Conservation (phyloP, 2,329 filamentous ascomycete genomes). For the Aspergillus tubingensis region DNA sequence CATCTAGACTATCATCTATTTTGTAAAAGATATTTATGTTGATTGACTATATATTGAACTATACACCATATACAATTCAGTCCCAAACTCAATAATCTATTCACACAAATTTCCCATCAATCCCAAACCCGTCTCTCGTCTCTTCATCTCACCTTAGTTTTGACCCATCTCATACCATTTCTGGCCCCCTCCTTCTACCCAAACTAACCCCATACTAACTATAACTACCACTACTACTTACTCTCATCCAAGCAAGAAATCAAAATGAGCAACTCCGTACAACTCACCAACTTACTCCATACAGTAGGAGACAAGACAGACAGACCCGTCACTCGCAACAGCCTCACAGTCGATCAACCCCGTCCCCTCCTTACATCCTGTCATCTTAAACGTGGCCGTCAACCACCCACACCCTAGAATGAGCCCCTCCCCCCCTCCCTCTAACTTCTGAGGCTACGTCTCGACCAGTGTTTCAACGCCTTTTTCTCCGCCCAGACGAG, state of each 20-base stretch:
- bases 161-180: background rate
- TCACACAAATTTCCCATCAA: background rate
- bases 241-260: background rate
- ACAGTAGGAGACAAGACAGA: background rate
- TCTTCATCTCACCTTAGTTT: background rate
- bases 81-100: background rate
- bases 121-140: background rate
- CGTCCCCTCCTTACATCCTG: slow-evolving; percentile 7
- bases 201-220: background rate
- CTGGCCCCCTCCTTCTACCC: background rate
- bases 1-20: too few relatives aligned
- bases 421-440: background rate
- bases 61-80: background rate
- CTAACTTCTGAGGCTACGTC: slow-evolving; percentile 6
- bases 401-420: background rate
- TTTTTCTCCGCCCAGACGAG: background rate
- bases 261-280: background rate
- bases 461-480: slow-evolving; percentile 28
- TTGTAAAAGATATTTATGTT: too few relatives aligned
- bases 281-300: background rate
- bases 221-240: background rate
- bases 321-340: background rate
- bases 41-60: too few relatives aligned
- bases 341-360: background rate
- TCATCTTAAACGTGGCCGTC: slow-evolving; percentile 2